Evolutionary conservation across 2,329 filamentous ascomycete species (phyloP), one percentile per base, ranked within the genome.

Genomic region (Neopestalotiopsis rosae): DNA sequence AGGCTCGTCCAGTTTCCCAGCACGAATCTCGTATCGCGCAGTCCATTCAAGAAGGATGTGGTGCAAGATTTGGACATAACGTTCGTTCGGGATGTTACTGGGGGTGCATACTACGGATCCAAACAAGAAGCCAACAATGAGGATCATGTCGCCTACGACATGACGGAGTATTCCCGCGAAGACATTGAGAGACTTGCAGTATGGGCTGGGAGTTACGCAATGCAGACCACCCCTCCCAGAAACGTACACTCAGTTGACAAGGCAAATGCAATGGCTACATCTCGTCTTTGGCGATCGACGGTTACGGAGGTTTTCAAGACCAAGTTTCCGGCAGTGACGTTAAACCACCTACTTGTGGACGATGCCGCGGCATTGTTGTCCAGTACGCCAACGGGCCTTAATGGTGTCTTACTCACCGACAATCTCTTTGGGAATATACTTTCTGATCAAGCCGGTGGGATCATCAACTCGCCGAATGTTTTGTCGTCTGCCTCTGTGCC

Each of bases 51-150:
- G 79, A 87, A 89, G 65, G 87, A 91, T 10, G 84, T 92, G 71
- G 92, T 90, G 80, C 83, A 86, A 61, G 90, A 89, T 72, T 89
- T 90, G 69, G 90, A 94, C 82, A 93, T 94, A 85, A 93, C 89
- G 82, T 92, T 94, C 81, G 88, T 94, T 75, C 90, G 92, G 57
- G 92, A 94, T 77, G 81, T 94, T 68, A 94, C 92, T 0, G 91
- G 92, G 9, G 92, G 92, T 24, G 92, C 94, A 79, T 94, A 94
- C 83, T 94, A 94, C 78, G 92, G 92, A 30, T 90, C 92, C 17
- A 84, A 91, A 63, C 91, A 94, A 73, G 88, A 80, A 72, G 89
- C 87, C 68, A 83, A 84, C 71, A 5, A 32, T 24, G 45, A 52
- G 45, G n/a, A 52, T 17, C 17, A 52, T 2, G 30, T 30, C 38